Conservation (phyloP, 2,329 filamentous ascomycete genomes). For the Erysiphe pulchra region DNA sequence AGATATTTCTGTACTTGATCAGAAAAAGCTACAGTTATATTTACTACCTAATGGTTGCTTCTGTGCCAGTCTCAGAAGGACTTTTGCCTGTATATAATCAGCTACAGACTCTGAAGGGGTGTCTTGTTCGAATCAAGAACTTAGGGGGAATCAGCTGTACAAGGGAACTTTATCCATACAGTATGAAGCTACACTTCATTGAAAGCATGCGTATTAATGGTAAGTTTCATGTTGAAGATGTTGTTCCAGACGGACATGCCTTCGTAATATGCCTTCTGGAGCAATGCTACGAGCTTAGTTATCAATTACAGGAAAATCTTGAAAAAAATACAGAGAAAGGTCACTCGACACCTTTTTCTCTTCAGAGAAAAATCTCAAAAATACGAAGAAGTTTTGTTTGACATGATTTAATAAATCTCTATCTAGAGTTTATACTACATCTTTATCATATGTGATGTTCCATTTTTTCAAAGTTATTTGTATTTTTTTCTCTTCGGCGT, state of each 20-base stretch:
- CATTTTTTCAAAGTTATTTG: too few relatives aligned
- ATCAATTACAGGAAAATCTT: conserved; percentile 40
- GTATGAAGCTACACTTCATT: conserved; percentile 95
- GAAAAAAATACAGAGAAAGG: too few relatives aligned
- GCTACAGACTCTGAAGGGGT: conserved; percentile 72
- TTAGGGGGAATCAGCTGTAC: conserved; percentile 71
- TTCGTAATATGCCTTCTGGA: conserved; percentile 67
- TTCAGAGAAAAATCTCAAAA: too few relatives aligned
- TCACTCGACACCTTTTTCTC: too few relatives aligned
- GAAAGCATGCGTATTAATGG: conserved; percentile 93
- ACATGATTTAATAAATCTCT: too few relatives aligned
- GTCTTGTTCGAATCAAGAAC: conserved; percentile 74
- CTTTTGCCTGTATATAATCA: conserved; percentile 90
- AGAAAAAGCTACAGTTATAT: conserved; percentile 85
- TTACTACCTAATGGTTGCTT: conserved; percentile 78
- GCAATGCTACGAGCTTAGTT: conserved; percentile 77
- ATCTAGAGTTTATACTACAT: too few relatives aligned
- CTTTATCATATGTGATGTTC: too few relatives aligned
- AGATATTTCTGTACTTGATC: conserved; percentile 79
- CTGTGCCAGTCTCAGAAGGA: conserved; percentile 88
- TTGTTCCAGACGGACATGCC: conserved; percentile 21
- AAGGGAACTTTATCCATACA: conserved; percentile 86
- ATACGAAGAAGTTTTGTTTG: too few relatives aligned
- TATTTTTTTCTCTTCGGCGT: too few relatives aligned
- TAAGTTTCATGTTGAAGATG: conserved; percentile 28